Evolutionary conservation across 495 filamentous ascomycete genomes (phyloP).

Genomic region (Bombardia bombarda): DNA sequence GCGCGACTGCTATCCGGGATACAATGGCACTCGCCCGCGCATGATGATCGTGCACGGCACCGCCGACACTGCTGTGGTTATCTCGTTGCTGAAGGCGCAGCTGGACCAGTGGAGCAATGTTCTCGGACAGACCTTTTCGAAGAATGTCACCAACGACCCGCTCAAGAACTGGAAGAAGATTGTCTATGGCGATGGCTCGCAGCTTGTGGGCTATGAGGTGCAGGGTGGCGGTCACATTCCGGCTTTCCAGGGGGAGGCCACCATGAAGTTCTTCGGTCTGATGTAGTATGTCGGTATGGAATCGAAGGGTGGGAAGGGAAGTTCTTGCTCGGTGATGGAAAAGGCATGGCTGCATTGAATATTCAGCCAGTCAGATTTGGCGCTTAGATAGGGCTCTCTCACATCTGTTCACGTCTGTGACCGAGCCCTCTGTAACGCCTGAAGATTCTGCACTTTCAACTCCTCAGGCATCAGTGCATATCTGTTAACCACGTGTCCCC

Average conservation of each 20-base stretch:
- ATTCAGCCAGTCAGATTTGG: too few species aligned
- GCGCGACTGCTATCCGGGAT: conserved; percentile 31
- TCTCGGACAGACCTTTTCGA: conserved; percentile 36
- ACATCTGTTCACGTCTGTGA: too few species aligned
- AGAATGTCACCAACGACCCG: conserved; percentile 8
- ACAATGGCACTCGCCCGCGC: conserved; percentile 32
- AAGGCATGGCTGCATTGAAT: too few species aligned
- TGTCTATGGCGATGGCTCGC: conserved; percentile 8
- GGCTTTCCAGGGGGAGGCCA: conserved; percentile 7
- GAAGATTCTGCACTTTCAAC: too few species aligned
- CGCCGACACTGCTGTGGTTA: conserved; percentile 28
- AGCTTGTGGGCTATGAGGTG: conserved; percentile 11
- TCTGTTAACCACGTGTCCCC: too few species aligned
- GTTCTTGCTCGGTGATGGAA: too few species aligned
- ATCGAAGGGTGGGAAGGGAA: too few species aligned
- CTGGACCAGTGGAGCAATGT: conserved; percentile 41
- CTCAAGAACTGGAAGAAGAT: conserved; percentile 11
- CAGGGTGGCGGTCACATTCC: conserved; percentile 14
- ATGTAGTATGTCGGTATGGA: too few species aligned
- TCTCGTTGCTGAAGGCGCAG: conserved; percentile 22
- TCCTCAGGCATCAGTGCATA: too few species aligned
- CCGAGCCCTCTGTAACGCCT: too few species aligned
- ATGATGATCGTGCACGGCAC: conserved; percentile 46
- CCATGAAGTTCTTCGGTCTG: conserved; percentile 8
- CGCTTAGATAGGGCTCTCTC: too few species aligned